A percentile compares a stretch with the other conserved stretches of the same genome.
phyloP scores from a whole-genome alignment of 192 early-diverging fungal species.

The Linnemannia hyalina region DNA sequence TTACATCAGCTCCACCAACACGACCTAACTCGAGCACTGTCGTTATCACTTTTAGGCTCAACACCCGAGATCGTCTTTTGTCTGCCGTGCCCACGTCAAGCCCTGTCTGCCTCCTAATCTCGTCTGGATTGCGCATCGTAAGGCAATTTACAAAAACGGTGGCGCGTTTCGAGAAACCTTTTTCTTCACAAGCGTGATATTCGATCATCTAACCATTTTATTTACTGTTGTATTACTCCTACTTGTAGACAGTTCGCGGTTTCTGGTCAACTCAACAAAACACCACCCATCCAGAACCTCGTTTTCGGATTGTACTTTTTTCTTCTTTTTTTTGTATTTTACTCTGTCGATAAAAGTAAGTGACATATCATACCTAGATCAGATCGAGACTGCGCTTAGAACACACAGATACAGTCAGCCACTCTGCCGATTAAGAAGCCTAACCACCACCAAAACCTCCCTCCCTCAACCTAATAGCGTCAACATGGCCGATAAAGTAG shows the following conservation, averaged over 20 bases:
- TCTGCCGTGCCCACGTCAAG: background rate
- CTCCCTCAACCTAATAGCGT: background rate
- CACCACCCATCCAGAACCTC: background rate
- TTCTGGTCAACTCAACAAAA: background rate
- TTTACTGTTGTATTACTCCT: background rate
- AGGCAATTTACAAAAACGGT: background rate
- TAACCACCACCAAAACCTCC: background rate
- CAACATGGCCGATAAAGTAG: slow-evolving; percentile 75
- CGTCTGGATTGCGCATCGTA: background rate
- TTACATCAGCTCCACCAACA: background rate
- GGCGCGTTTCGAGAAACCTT: background rate
- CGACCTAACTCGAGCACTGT: background rate
- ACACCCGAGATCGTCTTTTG: background rate
- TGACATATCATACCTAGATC: background rate
- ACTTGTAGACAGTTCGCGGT: background rate
- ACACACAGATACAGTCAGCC: no score
- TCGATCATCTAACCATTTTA: background rate
- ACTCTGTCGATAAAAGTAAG: slow-evolving; percentile 5
- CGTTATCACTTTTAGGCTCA: background rate
- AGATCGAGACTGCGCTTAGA: background rate
- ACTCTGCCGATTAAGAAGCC: background rate
- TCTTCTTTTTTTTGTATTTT: background rate
- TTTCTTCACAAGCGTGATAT: background rate
- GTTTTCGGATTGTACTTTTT: slow-evolving; percentile 7
- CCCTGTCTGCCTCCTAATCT: background rate